phyloP scores from a whole-genome alignment of 2,329 filamentous ascomycete genomes.

The Elsinoe necatrix region DNA sequence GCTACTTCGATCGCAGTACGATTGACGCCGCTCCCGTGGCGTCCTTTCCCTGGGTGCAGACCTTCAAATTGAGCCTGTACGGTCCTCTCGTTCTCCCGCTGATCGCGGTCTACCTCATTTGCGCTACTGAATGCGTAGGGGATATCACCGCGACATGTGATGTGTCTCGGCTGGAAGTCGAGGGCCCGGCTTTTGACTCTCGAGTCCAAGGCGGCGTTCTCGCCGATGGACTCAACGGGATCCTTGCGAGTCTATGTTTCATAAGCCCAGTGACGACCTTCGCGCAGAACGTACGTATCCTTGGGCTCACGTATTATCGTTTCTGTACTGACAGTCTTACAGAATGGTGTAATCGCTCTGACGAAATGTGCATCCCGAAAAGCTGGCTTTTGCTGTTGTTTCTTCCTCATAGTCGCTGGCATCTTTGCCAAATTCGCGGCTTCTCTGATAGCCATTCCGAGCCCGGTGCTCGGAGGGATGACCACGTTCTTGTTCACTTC shows the following conservation, averaged over 20 bases:
- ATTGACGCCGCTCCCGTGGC: conserved; percentile 63
- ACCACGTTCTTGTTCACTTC: conserved; percentile 71
- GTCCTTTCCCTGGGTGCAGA: conserved; percentile 72
- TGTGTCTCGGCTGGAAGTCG: conserved; percentile 66
- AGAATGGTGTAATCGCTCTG: conserved; percentile 70
- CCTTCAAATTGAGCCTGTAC: conserved; percentile 64
- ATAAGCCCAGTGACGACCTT: conserved; percentile 74
- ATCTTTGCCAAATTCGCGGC: conserved; percentile 78
- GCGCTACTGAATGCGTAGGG: conserved; percentile 65
- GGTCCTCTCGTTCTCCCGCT: conserved; percentile 65
- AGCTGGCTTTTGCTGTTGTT: conserved; percentile 68
- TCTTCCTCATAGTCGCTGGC: conserved; percentile 73
- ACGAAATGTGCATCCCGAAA: conserved; percentile 74
- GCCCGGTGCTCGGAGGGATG: conserved; percentile 42
- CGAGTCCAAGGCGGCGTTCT: conserved; percentile 72
- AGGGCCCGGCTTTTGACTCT: conserved; percentile 63
- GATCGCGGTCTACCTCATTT: conserved; percentile 55
- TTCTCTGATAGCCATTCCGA: conserved; percentile 65
- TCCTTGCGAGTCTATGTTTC: conserved; percentile 67
- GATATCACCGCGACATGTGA: conserved; percentile 70
- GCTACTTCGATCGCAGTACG: conserved; percentile 64
- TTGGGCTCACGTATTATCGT: background rate
- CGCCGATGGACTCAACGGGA: conserved; percentile 67
- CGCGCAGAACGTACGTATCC: conserved; percentile 53
- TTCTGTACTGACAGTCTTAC: too few relatives aligned